Conservation (phyloP, 2,329 filamentous ascomycete species). For the Phaeoacremonium minimum region DNA sequence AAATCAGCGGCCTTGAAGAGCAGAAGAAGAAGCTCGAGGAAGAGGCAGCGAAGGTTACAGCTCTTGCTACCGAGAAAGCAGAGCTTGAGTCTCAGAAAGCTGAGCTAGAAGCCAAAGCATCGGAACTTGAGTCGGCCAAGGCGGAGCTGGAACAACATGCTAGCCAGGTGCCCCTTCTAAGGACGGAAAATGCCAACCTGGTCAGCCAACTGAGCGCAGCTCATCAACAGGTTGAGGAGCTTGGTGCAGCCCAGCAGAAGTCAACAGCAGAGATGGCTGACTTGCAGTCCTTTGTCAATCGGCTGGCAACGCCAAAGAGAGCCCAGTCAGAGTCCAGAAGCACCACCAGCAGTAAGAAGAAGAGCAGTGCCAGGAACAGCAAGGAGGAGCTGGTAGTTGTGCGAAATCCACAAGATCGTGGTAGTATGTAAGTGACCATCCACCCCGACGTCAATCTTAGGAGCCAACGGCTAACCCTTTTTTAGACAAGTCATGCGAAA, state of each 20-base stretch:
- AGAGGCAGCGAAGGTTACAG: conserved; percentile 5
- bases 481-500: conserved; percentile 7
- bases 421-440: conserved; percentile 1
- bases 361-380: conserved; percentile 4
- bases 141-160: conserved; percentile 8
- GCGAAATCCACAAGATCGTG: conserved; percentile 7
- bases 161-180: conserved; percentile 4
- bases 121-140: background rate
- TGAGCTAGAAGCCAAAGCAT: conserved; percentile 4
- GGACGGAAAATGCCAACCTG: conserved; percentile 6
- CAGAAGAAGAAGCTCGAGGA: conserved; percentile 2
- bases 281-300: background rate
- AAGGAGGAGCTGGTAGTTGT: conserved; percentile 11
- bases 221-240: conserved; percentile 10
- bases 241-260: conserved; percentile 5
- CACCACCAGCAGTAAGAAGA: conserved; percentile 1
- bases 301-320: background rate
- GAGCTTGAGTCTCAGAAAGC: conserved; percentile 7
- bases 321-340: background rate
- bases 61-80: conserved; percentile 1
- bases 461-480: background rate
- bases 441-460: background rate
- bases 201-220: conserved; percentile 8
- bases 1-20: background rate
- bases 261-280: background rate